Conservation (phyloP, 108 stramenopile species). For the Aurantiochytrium sp. region DNA sequence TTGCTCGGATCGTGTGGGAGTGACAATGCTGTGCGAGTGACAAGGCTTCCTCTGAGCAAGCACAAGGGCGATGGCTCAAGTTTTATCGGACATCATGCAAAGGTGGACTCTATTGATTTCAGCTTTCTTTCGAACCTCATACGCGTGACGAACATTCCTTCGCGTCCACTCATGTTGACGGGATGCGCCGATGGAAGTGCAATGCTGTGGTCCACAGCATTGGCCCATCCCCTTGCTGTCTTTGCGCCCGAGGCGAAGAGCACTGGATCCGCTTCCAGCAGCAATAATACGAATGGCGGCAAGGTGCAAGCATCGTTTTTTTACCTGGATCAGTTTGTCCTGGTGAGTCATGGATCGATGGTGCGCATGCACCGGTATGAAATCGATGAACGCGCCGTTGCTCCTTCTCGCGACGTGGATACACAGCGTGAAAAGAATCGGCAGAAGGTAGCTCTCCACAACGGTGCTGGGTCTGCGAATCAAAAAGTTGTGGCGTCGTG, state of each 20-base stretch:
- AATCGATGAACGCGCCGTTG: background rate
- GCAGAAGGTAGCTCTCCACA: background rate
- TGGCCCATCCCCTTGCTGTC: background rate
- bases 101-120: background rate
- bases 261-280: background rate
- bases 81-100: background rate
- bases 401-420: background rate
- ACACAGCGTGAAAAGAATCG: background rate
- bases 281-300: background rate
- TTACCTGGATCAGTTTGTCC: conserved; percentile 5
- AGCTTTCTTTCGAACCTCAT: background rate
- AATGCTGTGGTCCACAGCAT: background rate
- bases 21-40: background rate
- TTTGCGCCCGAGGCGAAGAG: background rate
- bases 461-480: background rate
- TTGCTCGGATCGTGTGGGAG: background rate
- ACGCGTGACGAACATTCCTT: background rate
- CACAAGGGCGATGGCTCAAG: background rate
- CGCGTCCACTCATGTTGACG: background rate
- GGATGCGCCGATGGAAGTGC: background rate
- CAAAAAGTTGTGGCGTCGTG: background rate
- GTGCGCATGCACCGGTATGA: background rate
- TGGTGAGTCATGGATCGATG: background rate
- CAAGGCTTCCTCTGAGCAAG: background rate
- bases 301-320: background rate